These are phyloP conservation scores for Lepiota venenata DNA, from an alignment of 768 basidiomycete species.

Conservation along the genomic window DNA sequence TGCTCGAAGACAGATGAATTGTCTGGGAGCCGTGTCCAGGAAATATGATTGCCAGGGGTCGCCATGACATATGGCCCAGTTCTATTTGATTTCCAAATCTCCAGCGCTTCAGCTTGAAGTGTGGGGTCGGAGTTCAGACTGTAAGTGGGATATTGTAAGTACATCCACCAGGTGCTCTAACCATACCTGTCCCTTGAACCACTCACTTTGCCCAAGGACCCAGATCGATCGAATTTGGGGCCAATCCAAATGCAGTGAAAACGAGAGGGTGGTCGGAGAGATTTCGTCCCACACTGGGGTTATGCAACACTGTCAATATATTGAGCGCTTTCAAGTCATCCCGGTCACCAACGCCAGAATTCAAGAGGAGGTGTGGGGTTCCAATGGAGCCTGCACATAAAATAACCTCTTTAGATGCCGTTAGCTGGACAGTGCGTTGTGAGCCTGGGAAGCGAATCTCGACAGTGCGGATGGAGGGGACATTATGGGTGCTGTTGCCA, in stretches of 20 bases:
- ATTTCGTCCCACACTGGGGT: slow-evolving; percentile 72
- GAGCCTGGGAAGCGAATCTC: slow-evolving; percentile 1
- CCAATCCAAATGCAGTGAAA: not conserved
- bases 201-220: slow-evolving; percentile 8
- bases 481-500: too few species aligned
- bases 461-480: slow-evolving; percentile 10
- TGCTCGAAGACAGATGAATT: slow-evolving; percentile 1
- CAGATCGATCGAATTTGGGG: slow-evolving; percentile 4
- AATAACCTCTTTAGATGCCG: slow-evolving; percentile 13
- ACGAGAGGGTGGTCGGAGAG: slow-evolving; percentile 59
- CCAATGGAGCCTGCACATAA: slow-evolving; percentile 12
- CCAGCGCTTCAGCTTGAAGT: slow-evolving; percentile 7
- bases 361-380: slow-evolving; percentile 14
- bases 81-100: slow-evolving; percentile 12
- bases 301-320: slow-evolving; percentile 34
- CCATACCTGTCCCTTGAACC: not conserved
- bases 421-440: not conserved
- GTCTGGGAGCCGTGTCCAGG: slow-evolving; percentile 9
- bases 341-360: slow-evolving; percentile 14
- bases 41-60: slow-evolving; percentile 3
- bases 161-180: too few species aligned
- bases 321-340: slow-evolving; percentile 2
- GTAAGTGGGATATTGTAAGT: not conserved
- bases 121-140: not conserved
- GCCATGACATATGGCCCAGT: slow-evolving; percentile 7